phyloP scores from a whole-genome alignment of 2,329 filamentous ascomycete species.

The Bipolaris zeicola region DNA sequence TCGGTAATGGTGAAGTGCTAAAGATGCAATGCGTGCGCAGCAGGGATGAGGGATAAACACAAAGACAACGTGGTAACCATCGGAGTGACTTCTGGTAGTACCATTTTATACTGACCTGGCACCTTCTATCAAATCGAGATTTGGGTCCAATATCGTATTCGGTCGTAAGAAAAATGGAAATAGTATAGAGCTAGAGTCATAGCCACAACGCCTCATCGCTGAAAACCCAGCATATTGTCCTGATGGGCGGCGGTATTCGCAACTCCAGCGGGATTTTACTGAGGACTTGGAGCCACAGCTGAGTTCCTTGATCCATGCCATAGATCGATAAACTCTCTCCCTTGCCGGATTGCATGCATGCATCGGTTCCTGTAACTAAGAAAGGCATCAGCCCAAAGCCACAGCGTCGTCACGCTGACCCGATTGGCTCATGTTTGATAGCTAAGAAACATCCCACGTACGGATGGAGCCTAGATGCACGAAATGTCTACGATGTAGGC shows the following conservation, averaged over 20 bases:
- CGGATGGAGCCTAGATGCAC: neutral
- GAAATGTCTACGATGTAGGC: neutral
- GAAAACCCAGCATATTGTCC: neutral
- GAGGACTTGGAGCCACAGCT: neutral
- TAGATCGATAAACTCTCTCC: neutral
- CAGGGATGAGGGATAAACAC: neutral
- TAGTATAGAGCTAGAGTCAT: neutral
- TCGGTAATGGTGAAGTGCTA: too few relatives aligned
- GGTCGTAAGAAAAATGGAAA: neutral
- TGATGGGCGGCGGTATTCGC: neutral
- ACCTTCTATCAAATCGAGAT: neutral
- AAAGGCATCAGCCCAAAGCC: neutral
- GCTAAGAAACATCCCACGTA: neutral
- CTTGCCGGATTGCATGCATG: neutral
- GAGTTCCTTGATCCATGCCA: neutral
- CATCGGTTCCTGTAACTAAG: neutral
- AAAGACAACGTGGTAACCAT: neutral
- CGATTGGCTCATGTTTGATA: neutral
- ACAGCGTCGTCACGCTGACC: neutral
- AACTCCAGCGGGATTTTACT: neutral
- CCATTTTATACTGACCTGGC: neutral
- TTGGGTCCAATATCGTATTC: neutral
- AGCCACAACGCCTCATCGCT: conserved; percentile 1
- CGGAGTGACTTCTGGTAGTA: neutral
- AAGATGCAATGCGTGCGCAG: too few relatives aligned